These are phyloP conservation scores for Clavaria fumosa DNA, from an alignment of 768 basidiomycete species.

Conservation along the genomic window DNA sequence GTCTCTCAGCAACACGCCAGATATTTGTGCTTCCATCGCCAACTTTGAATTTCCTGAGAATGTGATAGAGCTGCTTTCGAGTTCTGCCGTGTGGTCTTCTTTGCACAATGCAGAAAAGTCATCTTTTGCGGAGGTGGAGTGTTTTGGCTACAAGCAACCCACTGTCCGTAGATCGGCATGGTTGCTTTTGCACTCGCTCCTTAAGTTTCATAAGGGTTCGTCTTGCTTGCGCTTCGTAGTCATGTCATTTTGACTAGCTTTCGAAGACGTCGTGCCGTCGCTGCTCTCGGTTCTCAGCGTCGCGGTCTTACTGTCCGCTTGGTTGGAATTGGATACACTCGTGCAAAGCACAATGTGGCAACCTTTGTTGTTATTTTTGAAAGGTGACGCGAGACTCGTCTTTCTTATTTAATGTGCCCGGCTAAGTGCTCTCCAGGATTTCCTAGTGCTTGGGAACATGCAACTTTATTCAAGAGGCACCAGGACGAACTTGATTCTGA, in stretches of 20 bases:
- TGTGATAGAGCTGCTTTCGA: slow-evolving; percentile 27
- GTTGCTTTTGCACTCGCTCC: slow-evolving; percentile 32
- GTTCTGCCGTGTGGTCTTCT: slow-evolving; percentile 44
- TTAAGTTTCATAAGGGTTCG: slow-evolving; percentile 31
- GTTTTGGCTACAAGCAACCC: slow-evolving; percentile 53
- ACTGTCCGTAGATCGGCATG: slow-evolving; percentile 61
- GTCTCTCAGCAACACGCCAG: no score
- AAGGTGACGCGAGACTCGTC: slow-evolving; percentile 31
- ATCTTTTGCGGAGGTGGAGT: slow-evolving; percentile 27
- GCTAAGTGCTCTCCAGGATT: slow-evolving; percentile 29
- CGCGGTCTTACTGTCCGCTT: slow-evolving; percentile 49
- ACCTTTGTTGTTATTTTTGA: slow-evolving; percentile 55
- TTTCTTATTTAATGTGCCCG: neutral
- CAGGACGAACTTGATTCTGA: slow-evolving; percentile 22
- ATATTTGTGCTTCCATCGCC: no score
- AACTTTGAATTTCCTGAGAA: slow-evolving; percentile 16
- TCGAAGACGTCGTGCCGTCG: slow-evolving; percentile 14
- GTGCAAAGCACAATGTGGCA: slow-evolving; percentile 60
- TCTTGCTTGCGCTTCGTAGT: neutral
- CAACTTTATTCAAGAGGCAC: slow-evolving; percentile 15
- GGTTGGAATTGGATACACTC: slow-evolving; percentile 50
- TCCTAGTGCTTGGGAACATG: slow-evolving; percentile 48
- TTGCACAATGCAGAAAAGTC: slow-evolving; percentile 29
- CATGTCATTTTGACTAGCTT: slow-evolving; percentile 1
- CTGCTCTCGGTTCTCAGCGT: slow-evolving; percentile 34